Conservation (phyloP, 1,139 yeast species). For the Suhomyces bokatorum region DNA sequence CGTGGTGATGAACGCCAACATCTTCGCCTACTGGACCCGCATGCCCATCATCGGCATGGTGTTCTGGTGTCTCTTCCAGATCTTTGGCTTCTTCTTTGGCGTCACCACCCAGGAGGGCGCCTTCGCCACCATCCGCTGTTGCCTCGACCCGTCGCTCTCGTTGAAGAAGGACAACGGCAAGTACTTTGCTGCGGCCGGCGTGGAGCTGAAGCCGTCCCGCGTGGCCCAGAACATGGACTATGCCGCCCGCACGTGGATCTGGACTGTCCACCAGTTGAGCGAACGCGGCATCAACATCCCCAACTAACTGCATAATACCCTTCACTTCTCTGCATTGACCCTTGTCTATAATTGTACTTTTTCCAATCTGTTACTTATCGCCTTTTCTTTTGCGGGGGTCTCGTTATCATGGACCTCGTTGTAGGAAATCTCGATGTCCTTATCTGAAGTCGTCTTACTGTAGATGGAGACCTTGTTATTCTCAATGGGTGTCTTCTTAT, state of each 20-base stretch:
- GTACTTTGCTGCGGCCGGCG: constrained; percentile 63
- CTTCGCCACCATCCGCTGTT: constrained; percentile 62
- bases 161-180: constrained; percentile 65
- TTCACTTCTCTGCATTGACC: constrained; percentile 7
- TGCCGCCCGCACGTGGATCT: constrained; percentile 78
- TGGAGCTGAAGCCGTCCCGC: constrained; percentile 52
- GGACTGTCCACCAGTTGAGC: constrained; percentile 69
- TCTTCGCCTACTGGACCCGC: constrained; percentile 74
- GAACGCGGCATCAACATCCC: constrained; percentile 41
- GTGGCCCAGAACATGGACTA: constrained; percentile 61
- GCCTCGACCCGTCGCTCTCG: constrained; percentile 55
- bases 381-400: neutral
- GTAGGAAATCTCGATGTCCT: no score
- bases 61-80: constrained; percentile 68
- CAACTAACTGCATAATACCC: constrained; percentile 7
- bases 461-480: no score
- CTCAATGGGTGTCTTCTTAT: no score
- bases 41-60: constrained; percentile 73
- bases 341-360: constrained; percentile 3
- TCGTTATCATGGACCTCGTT: no score
- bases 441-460: no score
- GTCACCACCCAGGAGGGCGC: constrained; percentile 73
- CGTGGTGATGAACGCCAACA: constrained; percentile 73
- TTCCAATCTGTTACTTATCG: constrained; percentile 1
- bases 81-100: constrained; percentile 69